Evolutionary conservation across 495 filamentous ascomycete species (phyloP).

Genomic region (Rhypophila decipiens): DNA sequence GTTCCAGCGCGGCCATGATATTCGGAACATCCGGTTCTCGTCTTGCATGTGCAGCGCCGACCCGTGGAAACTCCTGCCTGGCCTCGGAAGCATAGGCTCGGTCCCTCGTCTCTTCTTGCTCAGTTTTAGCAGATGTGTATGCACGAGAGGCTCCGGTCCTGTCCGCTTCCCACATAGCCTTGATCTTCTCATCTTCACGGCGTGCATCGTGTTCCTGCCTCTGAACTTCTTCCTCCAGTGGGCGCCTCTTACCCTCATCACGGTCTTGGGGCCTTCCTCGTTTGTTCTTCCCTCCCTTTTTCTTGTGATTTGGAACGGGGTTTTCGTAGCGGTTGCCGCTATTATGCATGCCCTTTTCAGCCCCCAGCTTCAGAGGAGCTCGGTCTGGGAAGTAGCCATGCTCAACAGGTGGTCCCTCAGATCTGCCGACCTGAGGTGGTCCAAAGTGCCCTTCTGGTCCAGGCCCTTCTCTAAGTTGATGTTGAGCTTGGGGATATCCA

Average conservation of each 20-base stretch:
- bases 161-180: slow-evolving; percentile 27
- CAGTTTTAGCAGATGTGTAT: slow-evolving; percentile 1
- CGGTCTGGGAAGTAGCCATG: neutral
- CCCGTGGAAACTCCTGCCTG: neutral
- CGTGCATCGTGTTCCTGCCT: slow-evolving; percentile 21
- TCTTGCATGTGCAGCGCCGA: neutral
- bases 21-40: slow-evolving; percentile 3
- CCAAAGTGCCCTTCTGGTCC: too few relatives aligned
- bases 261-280: slow-evolving; percentile 5
- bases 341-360: slow-evolving; percentile 2
- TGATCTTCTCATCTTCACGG: slow-evolving; percentile 18
- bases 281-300: slow-evolving; percentile 3
- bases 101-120: neutral
- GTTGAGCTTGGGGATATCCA: too few relatives aligned
- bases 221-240: slow-evolving; percentile 19
- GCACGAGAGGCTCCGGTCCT: slow-evolving; percentile 13
- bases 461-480: neutral
- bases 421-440: neutral
- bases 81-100: neutral
- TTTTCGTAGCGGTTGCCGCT: slow-evolving; percentile 2
- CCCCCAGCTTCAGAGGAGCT: neutral
- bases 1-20: slow-evolving; percentile 17
- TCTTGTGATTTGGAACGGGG: slow-evolving; percentile 2
- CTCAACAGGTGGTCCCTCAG: neutral
- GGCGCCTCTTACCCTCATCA: neutral